These are phyloP conservation scores for Paulownia fortunei DNA, from an alignment of 257 asterid species.

Conservation along the genomic window DNA sequence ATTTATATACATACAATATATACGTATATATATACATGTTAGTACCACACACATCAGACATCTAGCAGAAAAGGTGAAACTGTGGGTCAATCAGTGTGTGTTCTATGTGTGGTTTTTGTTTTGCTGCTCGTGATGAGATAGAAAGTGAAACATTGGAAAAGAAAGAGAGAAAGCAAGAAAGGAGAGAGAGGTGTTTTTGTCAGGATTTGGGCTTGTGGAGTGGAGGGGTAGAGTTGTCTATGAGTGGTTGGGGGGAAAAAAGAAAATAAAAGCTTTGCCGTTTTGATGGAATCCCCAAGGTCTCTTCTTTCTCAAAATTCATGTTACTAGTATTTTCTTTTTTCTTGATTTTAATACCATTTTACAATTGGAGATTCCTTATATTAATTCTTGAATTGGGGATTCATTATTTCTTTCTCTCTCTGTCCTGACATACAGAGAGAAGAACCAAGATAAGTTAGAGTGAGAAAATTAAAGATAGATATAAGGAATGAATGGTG, in stretches of 20 bases:
- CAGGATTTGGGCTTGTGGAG: slow-evolving; percentile 41
- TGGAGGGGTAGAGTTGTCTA: slow-evolving; percentile 12
- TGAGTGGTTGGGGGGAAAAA: slow-evolving; percentile 5
- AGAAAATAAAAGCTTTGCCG: slow-evolving; percentile 26
- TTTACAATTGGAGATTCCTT: slow-evolving; percentile 18
- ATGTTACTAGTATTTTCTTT: not conserved
- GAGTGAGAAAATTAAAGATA: not conserved
- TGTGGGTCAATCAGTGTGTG: slow-evolving; percentile 31
- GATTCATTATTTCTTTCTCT: slow-evolving; percentile 10
- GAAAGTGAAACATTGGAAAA: slow-evolving; percentile 34
- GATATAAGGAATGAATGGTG: slow-evolving; percentile 61
- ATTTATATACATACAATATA: not conserved
- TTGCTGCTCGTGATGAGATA: slow-evolving; percentile 67
- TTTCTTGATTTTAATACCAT: slow-evolving; percentile 15
- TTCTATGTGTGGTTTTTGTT: slow-evolving; percentile 37
- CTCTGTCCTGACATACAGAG: slow-evolving; percentile 23
- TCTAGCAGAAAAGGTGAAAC: slow-evolving; percentile 22
- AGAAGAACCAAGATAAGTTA: slow-evolving; percentile 3
- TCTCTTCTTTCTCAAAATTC: slow-evolving; percentile 18
- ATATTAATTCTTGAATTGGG: slow-evolving; percentile 29
- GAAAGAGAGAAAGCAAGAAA: slow-evolving; percentile 22
- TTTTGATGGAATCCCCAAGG: slow-evolving; percentile 46
- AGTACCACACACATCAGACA: slow-evolving; percentile 17
- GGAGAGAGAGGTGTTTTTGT: slow-evolving; percentile 41
- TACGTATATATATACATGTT: not conserved